Evolutionary conservation across 495 filamentous ascomycete genomes (phyloP), one percentile per base, ranked within the genome.

Genomic region (Talaromyces ruber): DNA sequence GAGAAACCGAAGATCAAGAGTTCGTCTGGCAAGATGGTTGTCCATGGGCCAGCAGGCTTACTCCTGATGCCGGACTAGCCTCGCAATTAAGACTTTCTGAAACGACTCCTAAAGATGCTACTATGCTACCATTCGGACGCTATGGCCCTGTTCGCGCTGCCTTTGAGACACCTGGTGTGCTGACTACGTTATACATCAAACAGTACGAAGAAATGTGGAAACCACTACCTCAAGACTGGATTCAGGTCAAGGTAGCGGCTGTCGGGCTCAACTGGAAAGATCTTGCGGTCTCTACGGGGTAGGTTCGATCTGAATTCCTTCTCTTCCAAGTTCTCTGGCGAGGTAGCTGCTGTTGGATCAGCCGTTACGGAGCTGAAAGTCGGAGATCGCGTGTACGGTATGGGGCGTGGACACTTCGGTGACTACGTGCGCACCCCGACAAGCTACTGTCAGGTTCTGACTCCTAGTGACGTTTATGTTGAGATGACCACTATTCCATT

Each of bases 381-480:
- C 24, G 84, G 83, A 24, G 80, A 85, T 63, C 78, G 81, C 14
- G 81, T 88, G 28, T 76, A 76, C n/a, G 68, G 69, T 0, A 76
- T 84, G 57, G 75, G 74, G 0, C 67, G 73, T 16, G 81, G 84
- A 14, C 4, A 47, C 11, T 6, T 47, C 3, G 39, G 39, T 14
- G 16, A 47, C 50, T n/a, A n/a, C n/a, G n/a, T n/a, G n/a, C n/a
- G n/a, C n/a, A n/a, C n/a, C n/a, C n/a, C n/a, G n/a, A n/a, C n/a
- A n/a, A n/a, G n/a, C n/a, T n/a, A n/a, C n/a, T n/a, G n/a, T n/a
- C n/a, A 39, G 37, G 37, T 16, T n/a, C 14, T n/a, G 16, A 14
- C 37, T 39, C 16, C 37, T 39, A n/a, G 37, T 39, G 37, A 39
- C 9, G 7, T 14, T 11, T 3, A 14, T n/a, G 30, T 9, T 62